Percentiles rank a stretch among this genome's conserved stretches.
Conservation (phyloP, 208 protist species). For the Leishmania martiniquensis region DNA sequence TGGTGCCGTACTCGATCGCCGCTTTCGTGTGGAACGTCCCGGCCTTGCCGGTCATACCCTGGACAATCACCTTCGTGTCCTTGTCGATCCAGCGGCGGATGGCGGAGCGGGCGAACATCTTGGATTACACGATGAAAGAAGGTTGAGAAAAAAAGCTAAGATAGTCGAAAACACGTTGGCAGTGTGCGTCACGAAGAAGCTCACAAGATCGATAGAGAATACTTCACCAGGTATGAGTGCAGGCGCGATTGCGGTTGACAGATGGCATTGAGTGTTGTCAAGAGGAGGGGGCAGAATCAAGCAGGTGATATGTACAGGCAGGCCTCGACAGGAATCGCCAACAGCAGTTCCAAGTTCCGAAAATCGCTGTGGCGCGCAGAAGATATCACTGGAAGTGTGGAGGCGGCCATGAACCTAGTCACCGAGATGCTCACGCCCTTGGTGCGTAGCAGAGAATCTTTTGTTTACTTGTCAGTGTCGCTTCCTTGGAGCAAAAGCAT, state of each 20-base stretch:
- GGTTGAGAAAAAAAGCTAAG: not conserved
- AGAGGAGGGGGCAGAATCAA: not conserved
- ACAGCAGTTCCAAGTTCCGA: not conserved
- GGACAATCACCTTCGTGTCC: slow-evolving; percentile 98
- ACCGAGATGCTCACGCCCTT: too few species aligned
- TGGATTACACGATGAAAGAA: not conserved
- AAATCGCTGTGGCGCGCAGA: not conserved
- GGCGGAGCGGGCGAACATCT: slow-evolving; percentile 68
- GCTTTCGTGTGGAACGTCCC: slow-evolving; percentile 98
- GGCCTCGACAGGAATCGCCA: not conserved
- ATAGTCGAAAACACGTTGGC: not conserved
- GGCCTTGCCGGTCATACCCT: slow-evolving; percentile 99
- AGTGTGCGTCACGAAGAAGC: not conserved
- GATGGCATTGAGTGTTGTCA: not conserved
- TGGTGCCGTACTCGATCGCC: slow-evolving; percentile 98
- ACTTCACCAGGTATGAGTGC: not conserved
- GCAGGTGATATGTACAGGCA: not conserved
- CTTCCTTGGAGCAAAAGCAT: too few species aligned
- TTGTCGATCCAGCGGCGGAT: slow-evolving; percentile 90
- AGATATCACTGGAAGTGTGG: too few species aligned
- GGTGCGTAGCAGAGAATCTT: too few species aligned
- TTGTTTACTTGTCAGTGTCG: too few species aligned
- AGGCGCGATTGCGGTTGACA: not conserved
- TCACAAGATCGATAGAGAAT: not conserved
- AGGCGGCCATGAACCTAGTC: too few species aligned